Percentiles rank a stretch among this genome's conserved stretches.
phyloP scores from a whole-genome alignment of 2,329 filamentous ascomycete genomes.

The Alternaria dauci region DNA sequence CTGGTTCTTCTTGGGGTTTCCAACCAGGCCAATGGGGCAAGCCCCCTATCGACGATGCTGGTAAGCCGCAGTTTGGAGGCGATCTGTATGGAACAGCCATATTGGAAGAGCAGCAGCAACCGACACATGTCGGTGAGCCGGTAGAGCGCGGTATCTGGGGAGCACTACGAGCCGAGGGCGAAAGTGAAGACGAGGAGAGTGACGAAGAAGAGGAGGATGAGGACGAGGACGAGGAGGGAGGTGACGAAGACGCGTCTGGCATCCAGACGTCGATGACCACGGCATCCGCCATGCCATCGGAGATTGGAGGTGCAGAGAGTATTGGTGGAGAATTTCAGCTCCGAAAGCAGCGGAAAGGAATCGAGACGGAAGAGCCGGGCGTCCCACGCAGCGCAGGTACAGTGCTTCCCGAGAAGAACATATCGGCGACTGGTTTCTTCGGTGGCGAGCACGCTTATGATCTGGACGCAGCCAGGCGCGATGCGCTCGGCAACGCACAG shows the following conservation, averaged over 20 bases:
- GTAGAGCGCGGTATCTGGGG: conserved; percentile 92
- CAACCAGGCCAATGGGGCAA: conserved; percentile 96
- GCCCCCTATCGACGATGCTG: conserved; percentile 92
- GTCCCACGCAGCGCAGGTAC: conserved; percentile 81
- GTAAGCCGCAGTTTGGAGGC: conserved; percentile 88
- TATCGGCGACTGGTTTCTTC: conserved; percentile 90
- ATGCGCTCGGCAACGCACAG: conserved; percentile 81
- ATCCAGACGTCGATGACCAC: conserved; percentile 77
- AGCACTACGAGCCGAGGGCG: conserved; percentile 81
- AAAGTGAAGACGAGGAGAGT: conserved; percentile 72
- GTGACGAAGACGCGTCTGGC: conserved; percentile 63
- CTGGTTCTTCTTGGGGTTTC: conserved; percentile 92
- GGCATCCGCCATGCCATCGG: conserved; percentile 80
- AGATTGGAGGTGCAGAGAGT: conserved; percentile 77
- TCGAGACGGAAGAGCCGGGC: conserved; percentile 83
- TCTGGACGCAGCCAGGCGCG: conserved; percentile 65
- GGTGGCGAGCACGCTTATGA: conserved; percentile 95
- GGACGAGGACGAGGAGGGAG: conserved; percentile 75
- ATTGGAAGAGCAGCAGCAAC: conserved; percentile 67
- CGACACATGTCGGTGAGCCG: conserved; percentile 68
- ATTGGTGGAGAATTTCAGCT: conserved; percentile 89
- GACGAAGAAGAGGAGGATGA: conserved; percentile 66
- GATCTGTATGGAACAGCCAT: conserved; percentile 88
- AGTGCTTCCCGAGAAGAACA: conserved; percentile 86
- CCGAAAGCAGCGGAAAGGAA: conserved; percentile 80